Base-by-base conservation (phyloP, 148 eudicot species). In the Rheum nobile region DNA sequence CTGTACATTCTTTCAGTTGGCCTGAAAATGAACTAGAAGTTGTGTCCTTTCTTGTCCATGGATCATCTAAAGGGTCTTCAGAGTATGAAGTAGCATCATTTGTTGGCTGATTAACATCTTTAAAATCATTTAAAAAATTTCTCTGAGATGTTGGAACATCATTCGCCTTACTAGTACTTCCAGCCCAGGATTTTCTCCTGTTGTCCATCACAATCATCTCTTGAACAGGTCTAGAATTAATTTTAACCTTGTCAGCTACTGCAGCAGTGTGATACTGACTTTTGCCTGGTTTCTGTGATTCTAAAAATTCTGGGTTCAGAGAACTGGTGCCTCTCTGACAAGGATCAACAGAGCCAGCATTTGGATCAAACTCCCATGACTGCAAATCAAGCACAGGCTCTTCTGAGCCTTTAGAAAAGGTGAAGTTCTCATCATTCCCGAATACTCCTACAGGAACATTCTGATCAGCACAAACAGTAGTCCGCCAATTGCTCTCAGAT, bases 341-440 rank as follows among this genome's bases (percentile, higher is more conserved):
- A 75, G 75, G 76, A 70, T 83, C 78, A 79, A 72, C 80, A 16
- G 82, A 75, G 72, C 89, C 87, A 74, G 78, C 86, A 22, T 73
- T 74, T 28, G 85, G 85, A 79, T 77, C 78, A 71, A 83, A 77
- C 75, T 86, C 86, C 91, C 89, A 80, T 2, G 91, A 67, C 80
- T 77, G 80, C 70, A 88, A 79, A 84, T 94, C 97, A 75, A 88
- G 86, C 76, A 87, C 85, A 24, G 87, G 80, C 74, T 85, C 93
- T 54, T 88, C 89, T 35, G 74, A 85, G 74, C 78, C 78, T 71
- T 74, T 88, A 10, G 87, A 81, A 75, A 86, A 86, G 48, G 78
- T 63, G 79, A 89, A 82, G 65, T 79, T 85, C 75, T 88, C 87
- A 42, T 84, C 90, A 75, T 79, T 80, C 54, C 85, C 85, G 75